These are phyloP conservation scores for Rhododendron molle DNA, from an alignment of 148 eudicot species.

Conservation along the genomic window DNA sequence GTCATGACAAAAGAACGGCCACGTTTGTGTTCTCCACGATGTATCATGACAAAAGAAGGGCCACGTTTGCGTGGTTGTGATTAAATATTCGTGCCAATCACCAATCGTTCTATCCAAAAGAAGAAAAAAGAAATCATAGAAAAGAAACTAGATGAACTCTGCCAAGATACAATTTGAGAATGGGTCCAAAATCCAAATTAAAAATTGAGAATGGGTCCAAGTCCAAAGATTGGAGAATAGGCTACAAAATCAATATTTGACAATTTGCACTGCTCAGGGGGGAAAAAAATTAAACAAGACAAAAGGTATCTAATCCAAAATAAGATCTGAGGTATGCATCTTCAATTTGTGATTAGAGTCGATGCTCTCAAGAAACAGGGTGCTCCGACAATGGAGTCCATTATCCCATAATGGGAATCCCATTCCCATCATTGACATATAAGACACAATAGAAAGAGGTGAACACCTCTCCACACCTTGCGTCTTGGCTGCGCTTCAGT, in stretches of 20 bases:
- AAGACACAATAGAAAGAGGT: background rate
- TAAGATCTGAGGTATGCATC: background rate
- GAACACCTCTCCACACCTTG: background rate
- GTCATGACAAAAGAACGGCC: background rate
- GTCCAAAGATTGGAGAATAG: background rate
- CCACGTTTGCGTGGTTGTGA: background rate
- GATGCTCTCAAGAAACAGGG: background rate
- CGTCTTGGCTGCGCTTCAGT: background rate
- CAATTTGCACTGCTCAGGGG: background rate
- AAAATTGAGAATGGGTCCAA: background rate
- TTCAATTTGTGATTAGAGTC: background rate
- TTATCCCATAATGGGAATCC: too few relatives aligned
- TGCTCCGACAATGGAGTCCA: background rate
- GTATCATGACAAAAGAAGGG: background rate
- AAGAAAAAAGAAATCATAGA: background rate
- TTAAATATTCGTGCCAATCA: background rate
- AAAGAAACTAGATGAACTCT: background rate
- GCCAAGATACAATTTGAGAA: background rate
- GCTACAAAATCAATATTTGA: background rate
- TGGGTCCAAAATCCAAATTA: too few relatives aligned
- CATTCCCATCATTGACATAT: background rate
- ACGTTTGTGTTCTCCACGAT: background rate
- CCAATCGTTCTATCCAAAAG: background rate
- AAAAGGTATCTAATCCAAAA: background rate
- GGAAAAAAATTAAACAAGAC: background rate